Conservation (phyloP, 495 filamentous ascomycete species). For the Cryomyces minteri region DNA sequence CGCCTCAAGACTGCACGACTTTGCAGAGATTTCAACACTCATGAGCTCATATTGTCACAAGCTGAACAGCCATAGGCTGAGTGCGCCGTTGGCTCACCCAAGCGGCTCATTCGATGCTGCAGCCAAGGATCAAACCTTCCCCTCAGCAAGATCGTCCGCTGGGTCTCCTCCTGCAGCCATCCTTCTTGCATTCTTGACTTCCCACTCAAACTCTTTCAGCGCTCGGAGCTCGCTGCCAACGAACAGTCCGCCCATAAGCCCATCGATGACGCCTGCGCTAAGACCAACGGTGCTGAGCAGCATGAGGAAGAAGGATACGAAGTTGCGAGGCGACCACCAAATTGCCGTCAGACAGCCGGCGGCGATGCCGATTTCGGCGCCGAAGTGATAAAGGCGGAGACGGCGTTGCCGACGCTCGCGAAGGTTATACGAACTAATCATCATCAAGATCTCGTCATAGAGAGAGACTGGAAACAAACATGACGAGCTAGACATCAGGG, state of each 20-base stretch:
- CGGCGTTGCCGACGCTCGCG: constrained; percentile 53
- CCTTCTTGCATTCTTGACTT: constrained; percentile 52
- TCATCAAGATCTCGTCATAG: constrained; percentile 56
- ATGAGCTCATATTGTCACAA: too few relatives aligned
- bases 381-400: constrained; percentile 56
- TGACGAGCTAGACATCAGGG: constrained; percentile 9
- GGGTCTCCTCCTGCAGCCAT: constrained; percentile 3
- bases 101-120: too few relatives aligned
- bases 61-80: too few relatives aligned
- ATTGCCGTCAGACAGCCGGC: constrained; percentile 58
- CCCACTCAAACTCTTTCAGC: constrained; percentile 90
- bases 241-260: constrained; percentile 72
- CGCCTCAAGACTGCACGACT: too few relatives aligned
- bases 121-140: too few relatives aligned
- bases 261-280: constrained; percentile 58
- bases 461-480: constrained; percentile 26
- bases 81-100: too few relatives aligned
- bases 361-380: constrained; percentile 40
- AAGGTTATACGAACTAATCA: constrained; percentile 42
- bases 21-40: too few relatives aligned
- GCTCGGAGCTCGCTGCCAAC: constrained; percentile 65
- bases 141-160: too few relatives aligned
- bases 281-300: constrained; percentile 62
- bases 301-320: constrained; percentile 63
- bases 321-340: constrained; percentile 66